These are phyloP conservation scores for Vigna unguiculata DNA, from an alignment of 306 rosid species.

Conservation along the genomic window DNA sequence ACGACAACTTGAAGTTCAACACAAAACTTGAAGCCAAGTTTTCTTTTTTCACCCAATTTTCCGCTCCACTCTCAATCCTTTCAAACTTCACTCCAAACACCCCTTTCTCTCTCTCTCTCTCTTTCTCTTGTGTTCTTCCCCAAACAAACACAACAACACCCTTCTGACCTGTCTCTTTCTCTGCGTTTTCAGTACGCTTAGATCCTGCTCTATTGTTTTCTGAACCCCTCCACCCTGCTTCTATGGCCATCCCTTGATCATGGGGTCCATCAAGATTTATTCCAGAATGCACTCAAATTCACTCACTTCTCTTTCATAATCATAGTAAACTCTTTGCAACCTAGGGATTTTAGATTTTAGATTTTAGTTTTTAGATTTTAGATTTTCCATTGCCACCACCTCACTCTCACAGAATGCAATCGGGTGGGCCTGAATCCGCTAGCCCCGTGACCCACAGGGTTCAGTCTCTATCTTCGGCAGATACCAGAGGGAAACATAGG, in stretches of 20 bases:
- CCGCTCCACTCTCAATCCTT: slow-evolving; percentile 13
- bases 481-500: slow-evolving; percentile 95
- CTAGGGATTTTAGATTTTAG: slow-evolving; percentile 2
- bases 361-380: not conserved
- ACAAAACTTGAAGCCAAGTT: slow-evolving; percentile 22
- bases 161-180: slow-evolving; percentile 38
- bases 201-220: slow-evolving; percentile 51
- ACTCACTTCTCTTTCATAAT: slow-evolving; percentile 42
- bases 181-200: slow-evolving; percentile 41
- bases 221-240: slow-evolving; percentile 26
- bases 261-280: slow-evolving; percentile 60
- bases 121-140: not conserved
- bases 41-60: slow-evolving; percentile 25
- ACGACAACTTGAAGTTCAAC: slow-evolving; percentile 35
- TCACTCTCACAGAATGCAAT: slow-evolving; percentile 70
- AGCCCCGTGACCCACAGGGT: slow-evolving; percentile 69
- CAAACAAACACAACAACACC: slow-evolving; percentile 4
- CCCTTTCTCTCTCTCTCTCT: not conserved
- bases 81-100: slow-evolving; percentile 40
- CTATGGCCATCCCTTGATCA: slow-evolving; percentile 40
- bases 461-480: slow-evolving; percentile 70
- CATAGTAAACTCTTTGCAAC: slow-evolving; percentile 36
- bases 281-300: slow-evolving; percentile 15
- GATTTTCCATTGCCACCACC: slow-evolving; percentile 20
- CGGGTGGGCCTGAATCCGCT: slow-evolving; percentile 71